Evolutionary conservation across 2,329 filamentous ascomycete species (phyloP).

Genomic region (Periconia macrospinosa): DNA sequence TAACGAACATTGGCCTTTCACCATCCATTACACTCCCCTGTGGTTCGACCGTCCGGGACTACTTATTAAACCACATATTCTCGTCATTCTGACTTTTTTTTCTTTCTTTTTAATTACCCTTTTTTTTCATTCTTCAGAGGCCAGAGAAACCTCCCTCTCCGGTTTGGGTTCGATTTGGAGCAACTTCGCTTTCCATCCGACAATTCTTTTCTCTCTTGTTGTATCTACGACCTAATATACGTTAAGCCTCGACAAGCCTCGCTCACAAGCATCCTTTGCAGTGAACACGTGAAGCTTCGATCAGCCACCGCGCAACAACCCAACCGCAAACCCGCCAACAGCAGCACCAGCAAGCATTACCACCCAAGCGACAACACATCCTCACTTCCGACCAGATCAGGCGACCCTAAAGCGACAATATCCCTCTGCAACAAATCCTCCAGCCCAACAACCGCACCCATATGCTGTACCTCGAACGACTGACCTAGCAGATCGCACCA

Average conservation of each 20-base stretch:
- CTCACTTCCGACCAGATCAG: neutral
- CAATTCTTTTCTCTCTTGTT: neutral
- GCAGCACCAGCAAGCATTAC: neutral
- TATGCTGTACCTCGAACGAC: neutral
- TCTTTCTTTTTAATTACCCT: too few relatives aligned
- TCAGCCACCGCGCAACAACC: neutral
- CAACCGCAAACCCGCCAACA: neutral
- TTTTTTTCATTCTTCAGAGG: too few relatives aligned
- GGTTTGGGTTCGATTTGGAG: neutral
- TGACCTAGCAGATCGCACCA: neutral
- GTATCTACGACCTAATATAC: constrained; percentile 3
- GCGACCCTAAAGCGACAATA: constrained; percentile 5
- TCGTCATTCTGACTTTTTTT: too few relatives aligned
- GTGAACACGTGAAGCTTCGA: constrained; percentile 17
- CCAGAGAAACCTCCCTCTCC: neutral
- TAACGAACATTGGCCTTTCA: neutral
- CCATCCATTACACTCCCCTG: neutral
- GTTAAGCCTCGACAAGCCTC: constrained; percentile 28
- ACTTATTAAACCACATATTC: too few relatives aligned
- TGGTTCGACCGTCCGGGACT: too few relatives aligned
- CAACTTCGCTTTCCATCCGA: neutral
- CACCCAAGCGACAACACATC: constrained; percentile 3
- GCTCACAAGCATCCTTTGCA: constrained; percentile 19
- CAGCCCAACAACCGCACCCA: neutral
- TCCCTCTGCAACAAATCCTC: constrained; percentile 1